Conservation (phyloP, 2,329 filamentous ascomycete genomes). For the Ophiostoma pallidulum region DNA sequence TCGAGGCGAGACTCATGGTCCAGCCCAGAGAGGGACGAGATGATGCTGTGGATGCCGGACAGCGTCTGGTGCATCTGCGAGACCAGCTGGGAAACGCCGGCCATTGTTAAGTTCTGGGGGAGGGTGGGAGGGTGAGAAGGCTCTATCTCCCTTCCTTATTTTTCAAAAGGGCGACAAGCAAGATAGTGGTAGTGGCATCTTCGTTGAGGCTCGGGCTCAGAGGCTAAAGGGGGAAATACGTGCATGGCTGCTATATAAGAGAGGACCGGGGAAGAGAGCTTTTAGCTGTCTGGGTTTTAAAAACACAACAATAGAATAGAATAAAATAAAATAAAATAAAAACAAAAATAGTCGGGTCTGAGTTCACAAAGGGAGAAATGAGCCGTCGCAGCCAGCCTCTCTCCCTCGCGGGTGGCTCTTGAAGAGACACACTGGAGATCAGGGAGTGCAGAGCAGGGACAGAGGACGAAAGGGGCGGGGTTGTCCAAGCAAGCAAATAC, state of each 20-base stretch:
- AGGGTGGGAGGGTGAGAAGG: neutral
- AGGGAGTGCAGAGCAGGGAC: neutral
- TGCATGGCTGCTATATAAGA: too few relatives aligned
- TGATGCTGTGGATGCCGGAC: conserved; percentile 29
- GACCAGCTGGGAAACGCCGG: conserved; percentile 30
- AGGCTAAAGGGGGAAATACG: too few relatives aligned
- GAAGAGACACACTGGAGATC: neutral
- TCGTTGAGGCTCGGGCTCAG: too few relatives aligned
- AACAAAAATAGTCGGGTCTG: neutral
- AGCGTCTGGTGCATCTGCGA: conserved; percentile 35
- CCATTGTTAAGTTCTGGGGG: conserved; percentile 15
- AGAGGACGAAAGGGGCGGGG: neutral
- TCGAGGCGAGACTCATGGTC: conserved; percentile 29
- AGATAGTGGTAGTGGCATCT: too few relatives aligned
- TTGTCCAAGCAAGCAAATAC: neutral
- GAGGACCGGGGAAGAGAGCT: too few relatives aligned
- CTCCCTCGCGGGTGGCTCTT: too few relatives aligned
- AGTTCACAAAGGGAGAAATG: too few relatives aligned
- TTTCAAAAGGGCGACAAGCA: neutral
- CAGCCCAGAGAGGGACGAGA: conserved; percentile 25
- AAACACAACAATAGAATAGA: neutral
- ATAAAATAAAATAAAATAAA: neutral
- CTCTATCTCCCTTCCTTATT: neutral
- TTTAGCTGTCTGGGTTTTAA: too few relatives aligned
- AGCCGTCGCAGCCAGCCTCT: too few relatives aligned